Percentiles rank a stretch among this genome's conserved stretches.
Conservation (phyloP, 1,284 basidiomycete species). For the Sporisorium scitamineum region DNA sequence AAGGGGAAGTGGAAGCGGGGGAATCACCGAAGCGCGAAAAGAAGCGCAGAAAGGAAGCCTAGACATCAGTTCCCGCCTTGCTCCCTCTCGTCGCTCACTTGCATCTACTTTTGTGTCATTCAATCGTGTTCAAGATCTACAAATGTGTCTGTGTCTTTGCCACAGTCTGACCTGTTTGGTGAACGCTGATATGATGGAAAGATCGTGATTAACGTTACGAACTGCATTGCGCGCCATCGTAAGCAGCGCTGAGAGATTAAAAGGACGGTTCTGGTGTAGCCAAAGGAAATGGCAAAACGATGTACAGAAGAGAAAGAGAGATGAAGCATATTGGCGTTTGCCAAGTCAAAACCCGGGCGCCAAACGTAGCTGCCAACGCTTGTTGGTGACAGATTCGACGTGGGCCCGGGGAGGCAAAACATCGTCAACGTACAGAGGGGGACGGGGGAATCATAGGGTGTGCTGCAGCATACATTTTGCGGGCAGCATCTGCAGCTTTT, state of each 20-base stretch:
- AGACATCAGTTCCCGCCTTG: no score
- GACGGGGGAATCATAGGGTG: not conserved
- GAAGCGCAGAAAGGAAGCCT: constrained; percentile 41
- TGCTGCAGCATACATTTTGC: not conserved
- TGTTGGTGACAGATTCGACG: not conserved
- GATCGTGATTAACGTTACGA: no score
- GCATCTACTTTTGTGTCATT: not conserved
- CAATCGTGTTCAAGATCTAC: not conserved
- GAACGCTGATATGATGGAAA: no score
- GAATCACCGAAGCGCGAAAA: constrained; percentile 26
- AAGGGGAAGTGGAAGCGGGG: not conserved
- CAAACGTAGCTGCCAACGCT: not conserved
- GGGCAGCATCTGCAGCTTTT: not conserved
- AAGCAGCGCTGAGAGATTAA: no score
- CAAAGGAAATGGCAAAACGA: no score
- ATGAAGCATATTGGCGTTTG: not conserved
- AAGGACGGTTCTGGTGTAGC: no score
- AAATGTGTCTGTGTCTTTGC: not conserved
- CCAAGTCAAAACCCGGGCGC: no score
- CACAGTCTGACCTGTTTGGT: not conserved
- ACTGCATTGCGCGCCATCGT: no score
- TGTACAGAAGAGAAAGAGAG: not conserved
- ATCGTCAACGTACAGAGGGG: not conserved
- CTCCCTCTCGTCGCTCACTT: not conserved
- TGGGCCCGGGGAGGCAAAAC: not conserved